Conservation (phyloP, 164 flowering plant species). For the Chimonanthus salicifolius region DNA sequence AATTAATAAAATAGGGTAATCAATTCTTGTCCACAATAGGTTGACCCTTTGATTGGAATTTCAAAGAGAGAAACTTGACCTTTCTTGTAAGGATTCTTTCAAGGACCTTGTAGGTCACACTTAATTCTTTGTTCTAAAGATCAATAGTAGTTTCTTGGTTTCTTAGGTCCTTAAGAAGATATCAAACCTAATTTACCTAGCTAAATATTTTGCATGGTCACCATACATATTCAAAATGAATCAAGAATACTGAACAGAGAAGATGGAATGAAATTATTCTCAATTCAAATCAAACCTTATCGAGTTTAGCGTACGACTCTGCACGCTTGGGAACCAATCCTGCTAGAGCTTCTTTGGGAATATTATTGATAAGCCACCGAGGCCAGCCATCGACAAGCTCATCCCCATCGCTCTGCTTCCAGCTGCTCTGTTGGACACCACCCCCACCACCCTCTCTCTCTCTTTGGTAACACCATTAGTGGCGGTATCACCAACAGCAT, state of each 20-base stretch:
- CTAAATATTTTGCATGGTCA: not conserved
- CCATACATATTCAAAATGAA: not conserved
- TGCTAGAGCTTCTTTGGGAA: conserved; percentile 44
- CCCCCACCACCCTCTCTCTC: not conserved
- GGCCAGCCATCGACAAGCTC: conserved; percentile 63
- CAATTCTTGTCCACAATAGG: too few relatives aligned
- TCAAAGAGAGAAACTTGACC: too few relatives aligned
- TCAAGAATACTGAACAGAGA: not conserved
- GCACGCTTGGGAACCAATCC: conserved; percentile 62
- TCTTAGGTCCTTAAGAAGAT: too few relatives aligned
- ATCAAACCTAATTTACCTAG: not conserved
- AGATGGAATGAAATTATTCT: not conserved
- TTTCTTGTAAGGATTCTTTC: too few relatives aligned
- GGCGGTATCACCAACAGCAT: not conserved
- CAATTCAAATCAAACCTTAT: conserved; percentile 35
- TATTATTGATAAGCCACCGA: conserved; percentile 56
- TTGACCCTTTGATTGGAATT: too few relatives aligned
- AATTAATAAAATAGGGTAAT: too few relatives aligned
- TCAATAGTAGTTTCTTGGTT: too few relatives aligned
- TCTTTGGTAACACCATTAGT: not conserved
- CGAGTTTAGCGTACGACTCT: conserved; percentile 56
- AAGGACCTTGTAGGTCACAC: too few relatives aligned
- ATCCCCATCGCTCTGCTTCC: conserved; percentile 15
- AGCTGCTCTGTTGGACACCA: not conserved
- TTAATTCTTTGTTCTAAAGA: too few relatives aligned